Evolutionary conservation across 805 yeast species (phyloP), one percentile per base, ranked within the genome.

Genomic region (Starmerella ratchasimensis): DNA sequence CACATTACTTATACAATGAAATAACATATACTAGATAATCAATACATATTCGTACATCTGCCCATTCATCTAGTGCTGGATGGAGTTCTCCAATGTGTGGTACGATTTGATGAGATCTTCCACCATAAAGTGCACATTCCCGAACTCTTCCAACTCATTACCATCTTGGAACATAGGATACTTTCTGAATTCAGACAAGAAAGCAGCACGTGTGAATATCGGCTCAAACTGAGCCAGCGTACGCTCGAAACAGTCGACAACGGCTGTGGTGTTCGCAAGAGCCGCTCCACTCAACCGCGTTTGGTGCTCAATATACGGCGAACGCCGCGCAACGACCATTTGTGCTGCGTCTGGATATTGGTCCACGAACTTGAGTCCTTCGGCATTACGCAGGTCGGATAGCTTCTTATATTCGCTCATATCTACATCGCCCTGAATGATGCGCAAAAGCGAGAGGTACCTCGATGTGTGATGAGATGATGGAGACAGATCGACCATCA

Each of bases 271-370:
- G 57, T 90, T 90, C 4, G 93, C 71, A 18, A 90, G 62, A 74
- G 79, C 81, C 45, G 84, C 64, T 1, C 97, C 97, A 47, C 76
- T 76, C 3, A 81, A 72, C 37, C 67, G 63, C 24, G 67, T 58
- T 6, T 68, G 61, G 28, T 59, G 59, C 40, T 62, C 46, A 13
- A 61, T 47, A 47, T 64, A 79, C 4, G 84, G 77, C 8, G 94
- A 79, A 45, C 73, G 74, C 40, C 71, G 68, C 0, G 94, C 84
- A 33, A 75, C 63, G 6, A 88, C 84, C 0, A 84, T 63, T 51
- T 83, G 90, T 5, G 84, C 68, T 6, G 84, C 69, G 0, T 84
- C 71, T 0, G 90, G 74, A 0, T 83, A 71, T 84, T 94, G 80
- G 0, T 94, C 90, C 3, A 82, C 82, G 60, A 83, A 90, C 20